These are phyloP conservation scores for Cyberlindnera mycetangii DNA, from an alignment of 805 yeast genomes.

Conservation along the genomic window DNA sequence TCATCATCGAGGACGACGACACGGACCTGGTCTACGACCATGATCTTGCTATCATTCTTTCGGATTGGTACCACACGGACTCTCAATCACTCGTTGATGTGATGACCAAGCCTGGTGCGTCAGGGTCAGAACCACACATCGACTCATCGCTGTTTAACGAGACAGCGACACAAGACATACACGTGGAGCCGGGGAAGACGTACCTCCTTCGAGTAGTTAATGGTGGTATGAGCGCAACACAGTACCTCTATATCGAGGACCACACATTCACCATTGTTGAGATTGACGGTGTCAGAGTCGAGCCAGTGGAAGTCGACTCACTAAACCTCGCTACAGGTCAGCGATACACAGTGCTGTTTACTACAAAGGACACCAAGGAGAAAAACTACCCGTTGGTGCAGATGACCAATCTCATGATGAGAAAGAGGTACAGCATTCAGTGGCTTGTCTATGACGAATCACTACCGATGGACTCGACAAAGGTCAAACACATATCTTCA, in stretches of 20 bases:
- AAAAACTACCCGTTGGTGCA: slow-evolving; percentile 49
- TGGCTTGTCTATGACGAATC: slow-evolving; percentile 47
- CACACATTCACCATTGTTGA: slow-evolving; percentile 55
- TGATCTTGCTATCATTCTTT: slow-evolving; percentile 39
- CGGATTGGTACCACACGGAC: slow-evolving; percentile 49
- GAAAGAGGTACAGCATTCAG: slow-evolving; percentile 57
- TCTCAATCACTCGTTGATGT: slow-evolving; percentile 34
- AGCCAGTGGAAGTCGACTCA: slow-evolving; percentile 45
- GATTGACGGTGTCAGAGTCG: slow-evolving; percentile 55
- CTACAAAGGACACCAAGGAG: slow-evolving; percentile 42
- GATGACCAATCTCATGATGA: slow-evolving; percentile 60
- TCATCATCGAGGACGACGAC: slow-evolving; percentile 32
- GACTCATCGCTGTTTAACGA: slow-evolving; percentile 46
- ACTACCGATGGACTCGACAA: slow-evolving; percentile 40
- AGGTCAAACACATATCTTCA: slow-evolving; percentile 27
- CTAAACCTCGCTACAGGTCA: slow-evolving; percentile 72
- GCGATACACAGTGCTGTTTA: slow-evolving; percentile 62
- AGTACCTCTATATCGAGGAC: slow-evolving; percentile 49
- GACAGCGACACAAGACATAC: slow-evolving; percentile 40
- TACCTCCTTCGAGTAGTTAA: slow-evolving; percentile 51
- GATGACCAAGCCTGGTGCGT: slow-evolving; percentile 37
- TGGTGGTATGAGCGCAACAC: slow-evolving; percentile 57
- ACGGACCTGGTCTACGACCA: slow-evolving; percentile 39
- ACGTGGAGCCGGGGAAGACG: slow-evolving; percentile 42
- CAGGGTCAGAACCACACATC: slow-evolving; percentile 50